A percentile compares a stretch with the other conserved stretches of the same genome.
These are phyloP conservation scores for Botryococcus braunii DNA, from an alignment of 163 green algal species.

Conservation along the genomic window DNA sequence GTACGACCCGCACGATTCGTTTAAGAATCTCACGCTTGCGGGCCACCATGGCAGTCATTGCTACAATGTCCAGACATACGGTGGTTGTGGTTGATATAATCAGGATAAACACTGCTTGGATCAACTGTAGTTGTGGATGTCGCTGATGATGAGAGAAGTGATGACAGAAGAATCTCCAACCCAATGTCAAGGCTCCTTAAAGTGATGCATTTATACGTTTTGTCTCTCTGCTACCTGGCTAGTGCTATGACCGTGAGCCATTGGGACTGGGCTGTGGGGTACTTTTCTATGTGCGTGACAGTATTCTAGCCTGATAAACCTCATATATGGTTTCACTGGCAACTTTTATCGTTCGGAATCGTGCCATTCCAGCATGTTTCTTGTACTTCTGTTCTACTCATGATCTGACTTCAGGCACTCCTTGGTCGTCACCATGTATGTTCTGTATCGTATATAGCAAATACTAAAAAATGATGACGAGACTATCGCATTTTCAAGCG, in stretches of 20 bases:
- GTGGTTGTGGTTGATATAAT: conserved; percentile 77
- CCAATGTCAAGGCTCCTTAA: conserved; percentile 1
- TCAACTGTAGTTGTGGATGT: no score
- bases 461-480: no score
- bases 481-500: no score
- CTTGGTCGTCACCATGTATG: neutral
- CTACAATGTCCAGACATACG: conserved; percentile 86
- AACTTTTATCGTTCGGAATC: neutral
- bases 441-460: neutral
- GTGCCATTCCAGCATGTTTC: neutral
- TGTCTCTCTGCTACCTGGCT: no score
- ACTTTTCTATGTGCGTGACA: no score
- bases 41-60: conserved; percentile 96
- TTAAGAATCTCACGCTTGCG: conserved; percentile 19
- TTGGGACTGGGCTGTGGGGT: no score
- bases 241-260: no score
- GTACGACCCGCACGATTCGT: neutral
- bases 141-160: neutral
- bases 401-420: no score
- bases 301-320: neutral
- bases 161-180: neutral
- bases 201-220: no score
- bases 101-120: conserved; percentile 33
- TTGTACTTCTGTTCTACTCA: neutral
- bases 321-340: neutral